Percentiles rank a stretch among this genome's conserved stretches.
phyloP scores from a whole-genome alignment of 2,329 filamentous ascomycete genomes.

The Emydomyces testavorans region DNA sequence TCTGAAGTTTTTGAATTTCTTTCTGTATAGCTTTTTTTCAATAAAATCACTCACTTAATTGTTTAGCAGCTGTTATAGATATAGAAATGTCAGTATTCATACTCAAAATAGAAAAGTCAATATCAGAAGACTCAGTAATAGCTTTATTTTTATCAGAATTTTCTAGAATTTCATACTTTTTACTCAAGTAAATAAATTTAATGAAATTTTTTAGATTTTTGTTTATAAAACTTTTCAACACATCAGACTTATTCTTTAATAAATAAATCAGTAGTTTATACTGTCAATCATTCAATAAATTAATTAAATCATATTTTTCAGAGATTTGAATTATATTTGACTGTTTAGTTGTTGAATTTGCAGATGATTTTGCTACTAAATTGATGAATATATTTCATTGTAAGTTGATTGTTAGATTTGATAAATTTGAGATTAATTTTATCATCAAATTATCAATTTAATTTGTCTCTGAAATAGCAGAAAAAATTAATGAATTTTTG shows the following conservation, averaged over 20 bases:
- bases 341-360: neutral
- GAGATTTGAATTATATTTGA: neutral
- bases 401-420: too few relatives aligned
- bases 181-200: neutral
- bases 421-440: too few relatives aligned
- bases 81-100: too few relatives aligned
- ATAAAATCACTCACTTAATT: too few relatives aligned
- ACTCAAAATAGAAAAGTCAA: neutral
- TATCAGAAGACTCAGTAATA: neutral
- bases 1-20: too few relatives aligned
- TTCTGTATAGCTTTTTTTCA: too few relatives aligned
- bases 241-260: neutral
- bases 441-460: too few relatives aligned
- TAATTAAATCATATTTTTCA: neutral
- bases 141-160: neutral
- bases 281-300: neutral
- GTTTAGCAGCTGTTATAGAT: too few relatives aligned
- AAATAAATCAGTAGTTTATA: neutral
- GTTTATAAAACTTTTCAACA: neutral
- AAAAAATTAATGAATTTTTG: neutral
- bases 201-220: neutral
- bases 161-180: neutral
- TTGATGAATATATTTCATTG: neutral
- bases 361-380: too few relatives aligned
- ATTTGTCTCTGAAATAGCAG: too few relatives aligned